Percentiles rank a stretch among this genome's conserved stretches.
phyloP scores from a whole-genome alignment of 78 protist species.

The Pelomyxa schiedti region DNA sequence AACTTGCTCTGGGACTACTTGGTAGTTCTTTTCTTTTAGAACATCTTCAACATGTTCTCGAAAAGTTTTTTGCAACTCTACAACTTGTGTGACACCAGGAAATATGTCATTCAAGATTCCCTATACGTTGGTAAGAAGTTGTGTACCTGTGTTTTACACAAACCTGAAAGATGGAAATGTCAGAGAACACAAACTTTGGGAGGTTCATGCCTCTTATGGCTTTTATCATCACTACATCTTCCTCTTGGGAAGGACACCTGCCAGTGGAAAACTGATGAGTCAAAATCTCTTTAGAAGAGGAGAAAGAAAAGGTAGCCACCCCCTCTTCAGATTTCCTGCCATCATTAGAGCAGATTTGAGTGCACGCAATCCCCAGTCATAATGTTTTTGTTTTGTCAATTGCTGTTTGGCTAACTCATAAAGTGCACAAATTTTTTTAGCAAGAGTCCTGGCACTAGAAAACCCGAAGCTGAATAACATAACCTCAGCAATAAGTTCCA shows the following conservation, averaged over 20 bases:
- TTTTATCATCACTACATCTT: conserved; percentile 65
- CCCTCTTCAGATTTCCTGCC: conserved; percentile 71
- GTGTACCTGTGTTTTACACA: background rate
- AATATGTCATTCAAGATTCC: conserved; percentile 61
- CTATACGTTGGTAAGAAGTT: conserved; percentile 39
- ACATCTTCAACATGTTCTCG: conserved; percentile 10
- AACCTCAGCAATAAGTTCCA: conserved; percentile 84
- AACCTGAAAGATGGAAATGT: conserved; percentile 16
- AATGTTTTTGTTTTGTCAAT: conserved; percentile 68
- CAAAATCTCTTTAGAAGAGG: no score
- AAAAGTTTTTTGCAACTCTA: conserved; percentile 21
- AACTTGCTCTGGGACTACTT: conserved; percentile 28
- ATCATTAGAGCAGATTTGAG: conserved; percentile 74
- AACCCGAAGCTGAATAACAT: conserved; percentile 78
- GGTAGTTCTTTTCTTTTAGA: conserved; percentile 5
- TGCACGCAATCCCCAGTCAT: conserved; percentile 85
- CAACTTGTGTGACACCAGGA: conserved; percentile 28
- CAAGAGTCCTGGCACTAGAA: conserved; percentile 17
- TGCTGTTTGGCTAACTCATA: conserved; percentile 70
- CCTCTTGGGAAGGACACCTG: conserved; percentile 6
- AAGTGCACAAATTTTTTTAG: conserved; percentile 56
- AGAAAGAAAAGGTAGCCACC: conserved; percentile 13
- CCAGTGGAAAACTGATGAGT: no score
- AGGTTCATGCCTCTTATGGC: conserved; percentile 75
- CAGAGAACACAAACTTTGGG: conserved; percentile 79